Conservation (phyloP, 805 yeast genomes). For the Millerozyma acaciae region DNA sequence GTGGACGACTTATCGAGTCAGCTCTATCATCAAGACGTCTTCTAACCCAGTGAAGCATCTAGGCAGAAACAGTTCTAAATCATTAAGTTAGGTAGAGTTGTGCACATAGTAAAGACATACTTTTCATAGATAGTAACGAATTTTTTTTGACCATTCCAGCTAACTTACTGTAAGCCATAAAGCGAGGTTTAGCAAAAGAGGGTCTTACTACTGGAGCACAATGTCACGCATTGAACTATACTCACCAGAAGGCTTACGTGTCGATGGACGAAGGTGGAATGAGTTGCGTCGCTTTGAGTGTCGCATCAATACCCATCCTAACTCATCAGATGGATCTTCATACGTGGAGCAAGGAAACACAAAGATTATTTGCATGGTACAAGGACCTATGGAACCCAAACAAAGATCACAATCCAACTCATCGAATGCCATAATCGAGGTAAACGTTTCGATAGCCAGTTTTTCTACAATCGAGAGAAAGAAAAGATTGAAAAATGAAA, state of each 20-base stretch:
- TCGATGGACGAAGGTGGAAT: slow-evolving; percentile 94
- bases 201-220: too few relatives aligned
- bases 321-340: slow-evolving; percentile 87
- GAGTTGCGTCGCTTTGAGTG: slow-evolving; percentile 83
- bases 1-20: slow-evolving; percentile 30
- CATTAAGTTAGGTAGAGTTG: too few relatives aligned
- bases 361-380: slow-evolving; percentile 77
- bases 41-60: too few relatives aligned
- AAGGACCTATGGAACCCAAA: slow-evolving; percentile 87
- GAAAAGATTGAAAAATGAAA: slow-evolving; percentile 64
- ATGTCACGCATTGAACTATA: slow-evolving; percentile 77
- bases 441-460: slow-evolving; percentile 70
- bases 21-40: too few relatives aligned
- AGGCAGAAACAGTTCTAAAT: too few relatives aligned
- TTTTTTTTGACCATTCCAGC: too few relatives aligned
- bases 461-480: slow-evolving; percentile 76
- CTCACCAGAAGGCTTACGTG: slow-evolving; percentile 91
- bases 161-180: too few relatives aligned
- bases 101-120: too few relatives aligned
- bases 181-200: too few relatives aligned
- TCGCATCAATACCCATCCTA: slow-evolving; percentile 82
- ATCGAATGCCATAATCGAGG: slow-evolving; percentile 54
- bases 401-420: slow-evolving; percentile 48
- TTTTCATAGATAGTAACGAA: too few relatives aligned
- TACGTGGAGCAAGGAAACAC: slow-evolving; percentile 90